phyloP scores from a whole-genome alignment of 805 yeast species.

The Candida vartiovaarae region DNA sequence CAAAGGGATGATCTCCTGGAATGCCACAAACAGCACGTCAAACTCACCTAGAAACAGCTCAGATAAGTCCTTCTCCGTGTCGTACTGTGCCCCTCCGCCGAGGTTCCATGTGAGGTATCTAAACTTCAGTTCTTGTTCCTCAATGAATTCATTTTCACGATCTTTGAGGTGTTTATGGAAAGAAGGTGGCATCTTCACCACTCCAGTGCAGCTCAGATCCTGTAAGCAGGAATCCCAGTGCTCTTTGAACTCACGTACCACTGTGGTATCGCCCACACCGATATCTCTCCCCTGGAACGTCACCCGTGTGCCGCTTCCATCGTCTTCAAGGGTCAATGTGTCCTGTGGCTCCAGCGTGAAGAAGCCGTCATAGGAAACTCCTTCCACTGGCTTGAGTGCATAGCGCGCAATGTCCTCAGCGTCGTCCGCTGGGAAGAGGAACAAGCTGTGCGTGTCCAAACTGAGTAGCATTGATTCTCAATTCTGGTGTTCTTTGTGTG shows the following conservation, averaged over 20 bases:
- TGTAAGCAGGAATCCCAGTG: constrained; percentile 8
- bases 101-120: constrained; percentile 35
- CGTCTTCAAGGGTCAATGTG: background rate
- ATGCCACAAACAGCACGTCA: constrained; percentile 35
- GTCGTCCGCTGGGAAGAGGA: constrained; percentile 24
- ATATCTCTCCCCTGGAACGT: constrained; percentile 3
- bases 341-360: constrained; percentile 4
- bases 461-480: constrained; percentile 10
- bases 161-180: constrained; percentile 13
- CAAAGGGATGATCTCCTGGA: constrained; percentile 46
- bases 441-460: constrained; percentile 11
- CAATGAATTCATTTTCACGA: constrained; percentile 13
- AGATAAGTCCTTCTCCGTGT: constrained; percentile 14
- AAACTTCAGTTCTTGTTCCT: constrained; percentile 16
- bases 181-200: constrained; percentile 2
- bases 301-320: constrained; percentile 1
- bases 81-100: constrained; percentile 23
- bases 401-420: constrained; percentile 23
- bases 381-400: constrained; percentile 12
- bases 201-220: constrained; percentile 1
- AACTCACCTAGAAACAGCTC: constrained; percentile 8
- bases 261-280: constrained; percentile 1
- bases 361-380: constrained; percentile 10
- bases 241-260: constrained; percentile 3
- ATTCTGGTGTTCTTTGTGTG: too few species aligned